These are phyloP conservation scores for Curvularia spicifera DNA, from an alignment of 2,329 filamentous ascomycete species.

Conservation along the genomic window DNA sequence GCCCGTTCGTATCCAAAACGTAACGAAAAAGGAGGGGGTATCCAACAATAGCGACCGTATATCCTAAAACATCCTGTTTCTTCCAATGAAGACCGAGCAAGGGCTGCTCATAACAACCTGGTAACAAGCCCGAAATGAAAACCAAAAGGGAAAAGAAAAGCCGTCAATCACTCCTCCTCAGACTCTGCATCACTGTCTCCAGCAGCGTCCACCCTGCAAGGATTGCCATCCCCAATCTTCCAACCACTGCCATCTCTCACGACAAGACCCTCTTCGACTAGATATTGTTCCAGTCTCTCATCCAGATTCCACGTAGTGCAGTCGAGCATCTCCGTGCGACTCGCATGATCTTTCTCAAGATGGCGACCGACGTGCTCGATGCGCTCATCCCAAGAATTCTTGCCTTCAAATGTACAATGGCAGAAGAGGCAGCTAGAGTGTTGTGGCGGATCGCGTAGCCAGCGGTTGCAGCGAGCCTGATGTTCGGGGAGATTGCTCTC, in stretches of 20 bases:
- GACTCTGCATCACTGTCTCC: conserved; percentile 22
- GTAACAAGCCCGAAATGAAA: background rate
- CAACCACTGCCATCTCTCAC: conserved; percentile 34
- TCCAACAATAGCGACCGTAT: conserved; percentile 8
- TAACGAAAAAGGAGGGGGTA: conserved; percentile 4
- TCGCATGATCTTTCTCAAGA: conserved; percentile 64
- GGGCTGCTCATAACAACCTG: background rate
- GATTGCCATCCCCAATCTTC: conserved; percentile 46
- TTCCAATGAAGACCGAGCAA: background rate
- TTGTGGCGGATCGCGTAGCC: conserved; percentile 67
- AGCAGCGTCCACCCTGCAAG: conserved; percentile 9
- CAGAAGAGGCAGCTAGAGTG: conserved; percentile 72
- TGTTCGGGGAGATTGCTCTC: conserved; percentile 64
- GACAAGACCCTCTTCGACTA: conserved; percentile 50
- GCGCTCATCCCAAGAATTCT: conserved; percentile 74
- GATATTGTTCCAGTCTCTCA: conserved; percentile 46
- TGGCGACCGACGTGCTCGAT: conserved; percentile 90
- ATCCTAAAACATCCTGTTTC: background rate
- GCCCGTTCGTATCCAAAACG: background rate
- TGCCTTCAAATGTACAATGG: conserved; percentile 65
- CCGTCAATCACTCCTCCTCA: conserved; percentile 18
- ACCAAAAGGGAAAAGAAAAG: background rate
- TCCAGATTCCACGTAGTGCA: conserved; percentile 37
- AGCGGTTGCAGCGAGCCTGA: conserved; percentile 64
- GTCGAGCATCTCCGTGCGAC: conserved; percentile 24